phyloP scores from a whole-genome alignment of 2,329 filamentous ascomycete genomes.

The Spiromastix sp. region DNA sequence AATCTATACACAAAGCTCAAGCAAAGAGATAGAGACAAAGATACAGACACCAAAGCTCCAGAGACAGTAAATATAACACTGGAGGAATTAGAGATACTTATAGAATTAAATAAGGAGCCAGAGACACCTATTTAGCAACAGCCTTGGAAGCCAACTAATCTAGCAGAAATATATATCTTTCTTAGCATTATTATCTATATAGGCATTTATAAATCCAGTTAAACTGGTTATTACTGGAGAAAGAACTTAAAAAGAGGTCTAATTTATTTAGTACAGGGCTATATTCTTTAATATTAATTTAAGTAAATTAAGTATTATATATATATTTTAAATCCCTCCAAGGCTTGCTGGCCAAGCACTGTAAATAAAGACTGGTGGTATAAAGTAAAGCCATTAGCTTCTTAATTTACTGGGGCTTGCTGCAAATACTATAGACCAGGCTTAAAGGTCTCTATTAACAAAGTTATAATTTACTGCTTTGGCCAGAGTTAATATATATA shows the following conservation, averaged over 20 bases:
- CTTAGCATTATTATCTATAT: constrained; percentile 2
- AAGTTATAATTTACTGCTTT: constrained; percentile 1
- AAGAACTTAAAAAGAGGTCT: not conserved
- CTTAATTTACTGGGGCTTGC: not conserved
- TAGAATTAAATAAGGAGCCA: not conserved
- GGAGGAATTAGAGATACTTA: too few species aligned
- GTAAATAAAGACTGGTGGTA: not conserved
- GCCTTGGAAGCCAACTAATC: not conserved
- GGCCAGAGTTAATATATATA: not conserved
- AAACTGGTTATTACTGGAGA: not conserved
- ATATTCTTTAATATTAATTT: not conserved
- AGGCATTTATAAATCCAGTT: not conserved
- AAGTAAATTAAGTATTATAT: not conserved
- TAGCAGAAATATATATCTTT: not conserved
- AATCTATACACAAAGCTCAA: not conserved
- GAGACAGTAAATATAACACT: too few species aligned
- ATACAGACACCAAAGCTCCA: too few species aligned
- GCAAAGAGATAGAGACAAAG: too few species aligned
- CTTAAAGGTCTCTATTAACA: not conserved
- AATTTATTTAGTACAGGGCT: not conserved
- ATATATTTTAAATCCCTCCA: not conserved
- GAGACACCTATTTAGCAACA: not conserved
- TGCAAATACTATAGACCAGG: constrained; percentile 2
- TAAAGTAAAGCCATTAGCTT: not conserved
- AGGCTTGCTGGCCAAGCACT: not conserved